These are phyloP conservation scores for Colletotrichum horii DNA, from an alignment of 2,329 filamentous ascomycete genomes.

Conservation along the genomic window DNA sequence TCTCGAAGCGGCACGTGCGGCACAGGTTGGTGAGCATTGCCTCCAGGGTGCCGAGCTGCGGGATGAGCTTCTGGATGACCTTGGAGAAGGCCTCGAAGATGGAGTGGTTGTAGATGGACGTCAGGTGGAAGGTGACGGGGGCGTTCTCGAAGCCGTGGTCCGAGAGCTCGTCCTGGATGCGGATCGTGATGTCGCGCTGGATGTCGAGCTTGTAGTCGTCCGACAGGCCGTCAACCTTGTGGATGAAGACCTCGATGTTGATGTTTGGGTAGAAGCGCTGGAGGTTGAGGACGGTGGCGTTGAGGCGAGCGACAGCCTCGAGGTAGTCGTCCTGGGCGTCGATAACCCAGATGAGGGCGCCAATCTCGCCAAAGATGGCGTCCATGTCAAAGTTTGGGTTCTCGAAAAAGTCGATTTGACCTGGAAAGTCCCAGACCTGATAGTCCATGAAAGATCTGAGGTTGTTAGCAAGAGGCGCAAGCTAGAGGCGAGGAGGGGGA, in stretches of 20 bases:
- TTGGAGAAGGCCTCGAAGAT: slow-evolving; percentile 99
- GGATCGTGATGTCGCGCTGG: slow-evolving; percentile 94
- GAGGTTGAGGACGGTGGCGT: slow-evolving; percentile 86
- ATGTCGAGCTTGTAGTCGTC: slow-evolving; percentile 97
- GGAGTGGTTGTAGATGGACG: slow-evolving; percentile 97
- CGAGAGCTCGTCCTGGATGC: slow-evolving; percentile 93
- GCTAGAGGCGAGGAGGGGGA: not conserved
- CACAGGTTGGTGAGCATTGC: slow-evolving; percentile 93
- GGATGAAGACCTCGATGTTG: slow-evolving; percentile 98
- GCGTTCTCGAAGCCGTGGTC: slow-evolving; percentile 94
- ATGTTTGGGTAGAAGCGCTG: slow-evolving; percentile 90
- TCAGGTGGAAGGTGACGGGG: slow-evolving; percentile 92
- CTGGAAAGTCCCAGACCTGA: slow-evolving; percentile 97
- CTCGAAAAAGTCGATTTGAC: slow-evolving; percentile 88
- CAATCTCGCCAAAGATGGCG: slow-evolving; percentile 91
- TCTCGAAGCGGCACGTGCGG: slow-evolving; percentile 93
- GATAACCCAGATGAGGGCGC: slow-evolving; percentile 97
- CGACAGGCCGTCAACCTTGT: slow-evolving; percentile 97
- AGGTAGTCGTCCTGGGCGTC: slow-evolving; percentile 98
- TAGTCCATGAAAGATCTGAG: slow-evolving; percentile 97
- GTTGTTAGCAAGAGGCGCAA: not conserved
- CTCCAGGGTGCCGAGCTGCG: slow-evolving; percentile 90
- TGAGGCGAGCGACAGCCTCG: slow-evolving; percentile 85
- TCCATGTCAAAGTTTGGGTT: slow-evolving; percentile 90
- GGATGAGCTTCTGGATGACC: slow-evolving; percentile 97